These are phyloP conservation scores for Trametes elegans DNA, from an alignment of 768 basidiomycete species.

Conservation along the genomic window DNA sequence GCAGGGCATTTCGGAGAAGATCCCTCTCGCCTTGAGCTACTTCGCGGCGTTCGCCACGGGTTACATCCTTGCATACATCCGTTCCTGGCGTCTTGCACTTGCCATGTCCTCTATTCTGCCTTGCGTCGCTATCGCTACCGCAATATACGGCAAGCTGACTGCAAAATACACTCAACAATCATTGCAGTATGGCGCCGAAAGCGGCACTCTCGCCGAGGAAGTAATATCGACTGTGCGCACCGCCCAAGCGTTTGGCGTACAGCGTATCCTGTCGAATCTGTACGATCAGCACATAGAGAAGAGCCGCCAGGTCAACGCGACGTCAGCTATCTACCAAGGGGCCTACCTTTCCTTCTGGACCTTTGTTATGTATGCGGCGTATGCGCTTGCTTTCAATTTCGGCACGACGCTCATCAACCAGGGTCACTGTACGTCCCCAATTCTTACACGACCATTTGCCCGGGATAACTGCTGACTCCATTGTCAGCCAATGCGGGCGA, in stretches of 20 bases:
- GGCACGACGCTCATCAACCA: constrained; percentile 81
- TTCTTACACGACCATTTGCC: not conserved
- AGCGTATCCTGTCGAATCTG: constrained; percentile 54
- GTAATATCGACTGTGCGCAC: constrained; percentile 88
- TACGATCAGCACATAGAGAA: constrained; percentile 63
- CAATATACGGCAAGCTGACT: constrained; percentile 64
- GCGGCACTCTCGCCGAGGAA: constrained; percentile 86
- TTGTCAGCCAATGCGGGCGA: constrained; percentile 57
- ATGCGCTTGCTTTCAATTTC: constrained; percentile 82
- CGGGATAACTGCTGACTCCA: too few species aligned
- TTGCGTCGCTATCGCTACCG: constrained; percentile 74
- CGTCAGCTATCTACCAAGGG: constrained; percentile 57
- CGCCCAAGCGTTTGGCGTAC: constrained; percentile 87
- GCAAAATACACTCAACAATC: constrained; percentile 64
- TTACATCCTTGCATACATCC: constrained; percentile 69
- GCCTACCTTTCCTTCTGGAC: constrained; percentile 70
- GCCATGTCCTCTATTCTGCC: constrained; percentile 81
- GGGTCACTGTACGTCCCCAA: constrained; percentile 42
- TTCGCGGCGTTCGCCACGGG: constrained; percentile 71
- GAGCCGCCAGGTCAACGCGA: constrained; percentile 51
- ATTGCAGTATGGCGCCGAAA: constrained; percentile 71
- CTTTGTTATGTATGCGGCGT: constrained; percentile 76
- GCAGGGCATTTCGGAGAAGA: constrained; percentile 88
- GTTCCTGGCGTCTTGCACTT: constrained; percentile 79
- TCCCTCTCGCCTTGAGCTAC: constrained; percentile 65